Evolutionary conservation across 148 eudicot genomes (phyloP), one percentile per base, ranked within the genome.

Genomic region (Pouteria glomerata): DNA sequence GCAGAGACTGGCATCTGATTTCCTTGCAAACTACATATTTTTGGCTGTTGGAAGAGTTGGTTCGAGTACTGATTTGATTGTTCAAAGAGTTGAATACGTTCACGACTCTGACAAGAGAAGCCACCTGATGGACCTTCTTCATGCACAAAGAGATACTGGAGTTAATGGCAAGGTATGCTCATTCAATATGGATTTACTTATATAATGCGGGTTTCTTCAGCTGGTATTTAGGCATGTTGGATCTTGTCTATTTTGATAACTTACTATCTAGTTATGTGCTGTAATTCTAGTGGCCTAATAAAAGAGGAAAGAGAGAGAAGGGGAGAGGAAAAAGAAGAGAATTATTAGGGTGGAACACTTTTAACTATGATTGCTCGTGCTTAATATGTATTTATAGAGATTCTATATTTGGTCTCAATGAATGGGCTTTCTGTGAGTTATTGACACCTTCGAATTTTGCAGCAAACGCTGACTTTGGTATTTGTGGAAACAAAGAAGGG

Each of bases 1-100:
- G 87, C 95, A 89, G 95, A 85, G 95, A 77, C 81, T 89, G 66
- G 95, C 95, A 45, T 87, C 95, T 69, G 95, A 89, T 82, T 89
- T 89, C 81, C 83, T 87, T 66, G 71, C 86, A 39, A 84, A 84
- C 59, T 87, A 89, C 82, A 87, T 89, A 37, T 89, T 89, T 76
- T 73, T 89, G 74, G 85, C 95, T 74, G 95, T 89, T 84, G 95
- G 95, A 72, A 83, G 91, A 70, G 95, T 89, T 67, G 95, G 95
- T 57, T 89, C 95, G 44, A 89, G 95, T 77, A 89, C 95, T 63
- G 95, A 89, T 76, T 80, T 89, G 77, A 89, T 89, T 52, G 85
- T 81, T 63, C 95, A 89, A 72, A 85, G 95, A 67, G 88, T 89
- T 42, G 95, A 89, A 78, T 85, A 78, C 77, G 95, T 89, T 68